Percentiles rank a stretch among this genome's conserved stretches.
phyloP scores from a whole-genome alignment of 2,329 filamentous ascomycete species.

The Cytospora leucostoma region DNA sequence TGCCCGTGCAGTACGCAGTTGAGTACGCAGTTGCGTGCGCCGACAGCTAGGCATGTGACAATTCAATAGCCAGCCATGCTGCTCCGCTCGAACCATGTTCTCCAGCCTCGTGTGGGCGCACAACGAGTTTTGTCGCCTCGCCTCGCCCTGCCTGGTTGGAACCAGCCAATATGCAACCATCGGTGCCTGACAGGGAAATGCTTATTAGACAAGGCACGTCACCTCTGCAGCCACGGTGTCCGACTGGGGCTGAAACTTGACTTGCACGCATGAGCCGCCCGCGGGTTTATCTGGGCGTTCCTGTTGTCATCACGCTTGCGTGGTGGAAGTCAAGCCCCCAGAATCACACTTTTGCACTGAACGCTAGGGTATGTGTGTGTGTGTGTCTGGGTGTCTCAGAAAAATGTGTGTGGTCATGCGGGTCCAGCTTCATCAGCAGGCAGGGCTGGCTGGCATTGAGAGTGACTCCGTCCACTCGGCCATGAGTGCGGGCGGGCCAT shows the following conservation, averaged over 20 bases:
- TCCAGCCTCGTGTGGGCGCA: background rate
- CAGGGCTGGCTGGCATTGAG: background rate
- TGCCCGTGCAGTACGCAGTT: background rate
- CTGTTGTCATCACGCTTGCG: too few species aligned
- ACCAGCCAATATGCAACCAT: background rate
- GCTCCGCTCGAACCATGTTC: background rate
- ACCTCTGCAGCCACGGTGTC: background rate
- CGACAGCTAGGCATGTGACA: background rate
- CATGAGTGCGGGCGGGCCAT: background rate
- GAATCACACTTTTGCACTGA: background rate
- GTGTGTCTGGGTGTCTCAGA: background rate
- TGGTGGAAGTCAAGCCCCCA: background rate
- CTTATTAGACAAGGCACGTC: conserved; percentile 10
- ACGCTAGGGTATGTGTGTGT: background rate
- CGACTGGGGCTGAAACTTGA: background rate
- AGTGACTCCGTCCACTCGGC: too few species aligned
- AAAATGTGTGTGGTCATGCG: background rate
- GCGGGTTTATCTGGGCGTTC: background rate
- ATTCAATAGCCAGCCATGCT: background rate
- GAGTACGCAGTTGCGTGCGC: background rate
- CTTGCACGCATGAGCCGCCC: background rate
- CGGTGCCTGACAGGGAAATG: conserved; percentile 2
- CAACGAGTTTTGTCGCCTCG: background rate
- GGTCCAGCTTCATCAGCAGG: background rate
- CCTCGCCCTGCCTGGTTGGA: background rate